These are phyloP conservation scores for Linnemannia exigua DNA, from an alignment of 192 early-diverging fungal genomes.

Conservation along the genomic window DNA sequence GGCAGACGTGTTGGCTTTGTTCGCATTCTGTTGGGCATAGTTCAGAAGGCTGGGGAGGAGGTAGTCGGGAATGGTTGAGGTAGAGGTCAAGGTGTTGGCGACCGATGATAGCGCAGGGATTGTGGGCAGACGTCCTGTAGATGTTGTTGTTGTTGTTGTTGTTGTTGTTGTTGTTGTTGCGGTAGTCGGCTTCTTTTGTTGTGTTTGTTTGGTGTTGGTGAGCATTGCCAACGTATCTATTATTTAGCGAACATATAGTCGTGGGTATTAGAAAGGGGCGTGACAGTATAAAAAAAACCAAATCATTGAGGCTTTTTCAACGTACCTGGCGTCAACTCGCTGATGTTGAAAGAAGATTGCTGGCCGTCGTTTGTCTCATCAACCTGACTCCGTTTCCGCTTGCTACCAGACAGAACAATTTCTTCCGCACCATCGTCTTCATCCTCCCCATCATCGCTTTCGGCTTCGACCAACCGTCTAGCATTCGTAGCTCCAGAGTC, in stretches of 20 bases:
- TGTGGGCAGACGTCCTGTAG: constrained; percentile 14
- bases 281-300: neutral
- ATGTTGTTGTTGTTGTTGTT: constrained; percentile 12
- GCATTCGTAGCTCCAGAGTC: constrained; percentile 1
- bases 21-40: constrained; percentile 3
- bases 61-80: constrained; percentile 24
- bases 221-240: constrained; percentile 12
- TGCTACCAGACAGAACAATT: neutral
- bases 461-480: constrained; percentile 18
- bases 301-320: neutral
- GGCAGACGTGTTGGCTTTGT: neutral
- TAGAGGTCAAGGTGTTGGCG: neutral
- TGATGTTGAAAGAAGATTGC: constrained; percentile 24
- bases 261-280: neutral
- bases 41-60: constrained; percentile 16
- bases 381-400: constrained; percentile 24
- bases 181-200: neutral
- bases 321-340: constrained; percentile 34
- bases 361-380: neutral
- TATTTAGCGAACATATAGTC: neutral
- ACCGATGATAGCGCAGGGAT: constrained; percentile 17
- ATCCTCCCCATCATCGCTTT: constrained; percentile 27
- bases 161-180: neutral
- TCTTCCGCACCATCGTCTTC: constrained; percentile 10
- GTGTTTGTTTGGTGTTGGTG: neutral